These are phyloP conservation scores for Cladosporium sp. DNA, from an alignment of 2,329 filamentous ascomycete species.

Conservation along the genomic window DNA sequence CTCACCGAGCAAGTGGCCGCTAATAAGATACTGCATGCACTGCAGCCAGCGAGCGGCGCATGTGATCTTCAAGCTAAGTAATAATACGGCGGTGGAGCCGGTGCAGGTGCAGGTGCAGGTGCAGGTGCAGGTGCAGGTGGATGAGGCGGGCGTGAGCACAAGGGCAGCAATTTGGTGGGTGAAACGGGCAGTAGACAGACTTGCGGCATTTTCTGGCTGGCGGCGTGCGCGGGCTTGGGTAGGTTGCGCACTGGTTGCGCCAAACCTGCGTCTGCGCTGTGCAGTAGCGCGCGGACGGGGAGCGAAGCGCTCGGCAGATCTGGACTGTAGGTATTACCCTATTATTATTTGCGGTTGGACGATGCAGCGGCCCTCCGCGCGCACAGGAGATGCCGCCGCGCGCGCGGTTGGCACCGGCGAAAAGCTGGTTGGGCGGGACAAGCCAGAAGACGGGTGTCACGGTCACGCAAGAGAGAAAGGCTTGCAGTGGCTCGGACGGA, in stretches of 20 bases:
- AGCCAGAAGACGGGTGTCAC: background rate
- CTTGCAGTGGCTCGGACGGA: no score
- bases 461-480: no score
- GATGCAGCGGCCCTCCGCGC: no score
- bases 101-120: background rate
- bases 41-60: no score
- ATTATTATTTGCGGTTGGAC: no score
- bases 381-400: background rate
- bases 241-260: background rate
- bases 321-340: background rate
- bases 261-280: constrained; percentile 8
- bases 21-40: no score
- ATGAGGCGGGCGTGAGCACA: no score
- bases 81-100: background rate
- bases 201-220: background rate
- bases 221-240: background rate
- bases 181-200: background rate
- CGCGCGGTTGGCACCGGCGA: background rate
- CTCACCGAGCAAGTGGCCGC: no score
- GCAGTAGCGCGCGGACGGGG: constrained; percentile 1
- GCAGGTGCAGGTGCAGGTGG: background rate
- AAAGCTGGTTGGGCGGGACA: background rate
- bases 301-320: constrained; percentile 5
- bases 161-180: background rate
- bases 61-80: no score